These are phyloP conservation scores for Globisporangium camurandrum DNA, from an alignment of 352 stramenopile species.

Conservation along the genomic window DNA sequence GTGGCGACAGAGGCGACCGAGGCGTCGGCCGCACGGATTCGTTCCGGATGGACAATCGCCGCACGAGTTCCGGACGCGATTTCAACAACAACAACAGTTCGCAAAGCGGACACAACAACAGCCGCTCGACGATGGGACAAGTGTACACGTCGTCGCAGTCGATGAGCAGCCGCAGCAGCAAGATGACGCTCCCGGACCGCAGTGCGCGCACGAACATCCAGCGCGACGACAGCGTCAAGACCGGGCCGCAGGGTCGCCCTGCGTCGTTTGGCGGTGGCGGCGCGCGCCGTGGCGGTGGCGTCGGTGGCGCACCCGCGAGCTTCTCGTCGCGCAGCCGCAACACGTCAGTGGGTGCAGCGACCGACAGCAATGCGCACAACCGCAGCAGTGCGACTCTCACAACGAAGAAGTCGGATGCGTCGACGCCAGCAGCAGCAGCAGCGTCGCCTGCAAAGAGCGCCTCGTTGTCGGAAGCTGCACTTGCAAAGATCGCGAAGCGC, in stretches of 20 bases:
- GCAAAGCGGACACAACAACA: constrained; percentile 1
- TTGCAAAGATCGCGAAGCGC: constrained; percentile 68
- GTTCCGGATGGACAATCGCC: constrained; percentile 30
- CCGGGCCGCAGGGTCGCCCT: constrained; percentile 42
- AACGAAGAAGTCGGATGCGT: constrained; percentile 28
- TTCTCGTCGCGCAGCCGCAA: constrained; percentile 16
- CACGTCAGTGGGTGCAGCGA: constrained; percentile 11
- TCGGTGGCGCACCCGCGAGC: constrained; percentile 27
- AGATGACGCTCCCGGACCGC: constrained; percentile 33
- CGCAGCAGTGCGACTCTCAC: constrained; percentile 2
- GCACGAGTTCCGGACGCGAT: constrained; percentile 53
- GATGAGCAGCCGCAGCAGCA: constrained; percentile 35
- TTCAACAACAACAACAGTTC: constrained; percentile 18
- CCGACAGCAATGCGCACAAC: constrained; percentile 5
- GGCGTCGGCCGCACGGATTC: constrained; percentile 11
- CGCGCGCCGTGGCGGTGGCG: constrained; percentile 5
- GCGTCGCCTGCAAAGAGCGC: too few relatives aligned
- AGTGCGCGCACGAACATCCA: constrained; percentile 24
- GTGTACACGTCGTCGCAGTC: constrained; percentile 51
- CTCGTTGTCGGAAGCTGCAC: constrained; percentile 51
- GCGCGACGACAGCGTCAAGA: constrained; percentile 59
- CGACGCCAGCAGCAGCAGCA: constrained; percentile 15
- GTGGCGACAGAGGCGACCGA: constrained; percentile 10
- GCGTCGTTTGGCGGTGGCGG: constrained; percentile 33
- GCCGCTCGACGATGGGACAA: constrained; percentile 42